Percentiles rank a stretch among this genome's conserved stretches.
Conservation (phyloP, 345 rosid genomes). For the Reutealis trisperma region DNA sequence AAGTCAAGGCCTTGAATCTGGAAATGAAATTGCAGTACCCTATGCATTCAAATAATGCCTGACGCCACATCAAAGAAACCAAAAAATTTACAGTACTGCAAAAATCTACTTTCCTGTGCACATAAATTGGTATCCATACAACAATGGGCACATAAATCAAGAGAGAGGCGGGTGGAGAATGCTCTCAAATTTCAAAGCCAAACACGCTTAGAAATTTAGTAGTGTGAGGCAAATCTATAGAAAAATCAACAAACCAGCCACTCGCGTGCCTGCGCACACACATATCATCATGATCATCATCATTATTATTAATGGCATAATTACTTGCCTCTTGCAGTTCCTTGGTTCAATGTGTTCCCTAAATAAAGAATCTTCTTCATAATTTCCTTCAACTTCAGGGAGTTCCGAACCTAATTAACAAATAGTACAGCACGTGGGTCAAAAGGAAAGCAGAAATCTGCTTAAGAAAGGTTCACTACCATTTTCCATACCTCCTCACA, state of each 20-base stretch:
- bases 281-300: too few species aligned
- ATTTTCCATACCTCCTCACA: slow-evolving; percentile 75
- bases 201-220: neutral
- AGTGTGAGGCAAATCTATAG: neutral
- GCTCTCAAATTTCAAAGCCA: neutral
- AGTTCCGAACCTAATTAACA: slow-evolving; percentile 72
- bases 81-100: neutral
- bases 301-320: too few species aligned
- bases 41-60: neutral
- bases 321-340: slow-evolving; percentile 93
- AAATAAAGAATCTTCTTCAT: slow-evolving; percentile 90
- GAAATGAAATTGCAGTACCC: neutral
- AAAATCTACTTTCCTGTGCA: neutral
- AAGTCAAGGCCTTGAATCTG: neutral
- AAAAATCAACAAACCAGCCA: slow-evolving; percentile 2
- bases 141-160: neutral
- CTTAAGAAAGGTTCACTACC: slow-evolving; percentile 19
- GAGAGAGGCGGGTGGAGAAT: too few species aligned
- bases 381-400: slow-evolving; percentile 82
- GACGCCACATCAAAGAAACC: neutral
- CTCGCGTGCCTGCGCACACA: too few species aligned
- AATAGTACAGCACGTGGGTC: slow-evolving; percentile 2
- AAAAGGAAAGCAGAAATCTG: slow-evolving; percentile 15
- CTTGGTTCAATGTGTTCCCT: slow-evolving; percentile 93
- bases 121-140: neutral